Conservation (phyloP, 164 flowering plant genomes). For the Hamamelis virginiana region DNA sequence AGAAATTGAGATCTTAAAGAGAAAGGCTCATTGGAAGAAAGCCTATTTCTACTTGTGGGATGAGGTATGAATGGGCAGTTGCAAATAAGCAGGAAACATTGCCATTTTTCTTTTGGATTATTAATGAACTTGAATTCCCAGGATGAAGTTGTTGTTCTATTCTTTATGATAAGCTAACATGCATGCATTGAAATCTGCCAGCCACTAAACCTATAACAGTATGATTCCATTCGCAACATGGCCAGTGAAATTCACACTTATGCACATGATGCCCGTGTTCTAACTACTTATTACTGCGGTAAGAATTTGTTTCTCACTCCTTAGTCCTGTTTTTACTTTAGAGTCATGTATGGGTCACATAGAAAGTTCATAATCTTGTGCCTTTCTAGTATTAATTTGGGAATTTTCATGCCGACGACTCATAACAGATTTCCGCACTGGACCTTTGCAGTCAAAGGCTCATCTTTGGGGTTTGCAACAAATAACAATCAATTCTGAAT, state of each 20-base stretch:
- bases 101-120: background rate
- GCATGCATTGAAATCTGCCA: slow-evolving; percentile 30
- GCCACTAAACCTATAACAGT: slow-evolving; percentile 93
- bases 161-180: slow-evolving; percentile 13
- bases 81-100: background rate
- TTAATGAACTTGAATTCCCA: background rate
- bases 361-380: too few species aligned
- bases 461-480: background rate
- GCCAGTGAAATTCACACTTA: slow-evolving; percentile 74
- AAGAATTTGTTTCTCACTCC: slow-evolving; percentile 22
- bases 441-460: background rate
- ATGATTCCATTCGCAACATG: slow-evolving; percentile 64
- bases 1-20: slow-evolving; percentile 78
- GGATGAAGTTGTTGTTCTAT: background rate
- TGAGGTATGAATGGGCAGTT: slow-evolving; percentile 54
- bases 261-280: slow-evolving; percentile 94
- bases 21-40: slow-evolving; percentile 84
- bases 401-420: background rate
- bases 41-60: slow-evolving; percentile 99
- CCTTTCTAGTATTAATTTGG: background rate
- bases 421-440: background rate
- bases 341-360: background rate
- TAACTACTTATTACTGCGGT: slow-evolving; percentile 96
- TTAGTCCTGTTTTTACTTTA: background rate
- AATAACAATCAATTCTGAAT: too few species aligned